Conservation (phyloP, 805 yeast species). For the Starmerella asiatica region DNA sequence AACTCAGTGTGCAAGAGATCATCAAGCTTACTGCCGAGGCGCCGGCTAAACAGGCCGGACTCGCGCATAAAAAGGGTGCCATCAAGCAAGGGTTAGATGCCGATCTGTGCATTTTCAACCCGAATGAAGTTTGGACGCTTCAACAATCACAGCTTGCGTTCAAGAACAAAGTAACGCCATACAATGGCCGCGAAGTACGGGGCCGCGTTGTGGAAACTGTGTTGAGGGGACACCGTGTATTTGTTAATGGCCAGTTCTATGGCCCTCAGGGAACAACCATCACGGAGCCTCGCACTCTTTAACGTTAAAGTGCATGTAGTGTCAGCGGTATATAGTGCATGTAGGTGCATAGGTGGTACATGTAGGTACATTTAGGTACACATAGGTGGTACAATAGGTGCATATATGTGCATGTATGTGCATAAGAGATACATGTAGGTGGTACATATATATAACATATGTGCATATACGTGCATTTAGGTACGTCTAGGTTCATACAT, state of each 20-base stretch:
- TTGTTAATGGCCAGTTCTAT: conserved; percentile 14
- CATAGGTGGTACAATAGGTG: no score
- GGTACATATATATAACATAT: no score
- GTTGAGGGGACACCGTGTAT: conserved; percentile 62
- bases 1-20: conserved; percentile 44
- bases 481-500: no score
- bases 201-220: conserved; percentile 73
- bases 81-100: conserved; percentile 71
- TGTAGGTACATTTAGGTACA: no score
- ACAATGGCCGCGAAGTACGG: conserved; percentile 49
- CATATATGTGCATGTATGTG: no score
- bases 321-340: no score
- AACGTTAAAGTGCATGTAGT: no score
- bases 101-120: conserved; percentile 73
- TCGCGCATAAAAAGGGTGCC: conserved; percentile 58
- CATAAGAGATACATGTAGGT: no score
- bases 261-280: conserved; percentile 12
- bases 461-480: no score
- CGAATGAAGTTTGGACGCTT: conserved; percentile 37
- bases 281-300: conserved; percentile 12
- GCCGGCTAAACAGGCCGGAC: conserved; percentile 77
- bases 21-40: conserved; percentile 66
- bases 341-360: no score
- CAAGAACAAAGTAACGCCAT: conserved; percentile 82
- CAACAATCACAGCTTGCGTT: conserved; percentile 34